Percentiles rank a stretch among this genome's conserved stretches.
Evolutionary conservation across 805 yeast genomes (phyloP).

Genomic region (Candida bentonensis): DNA sequence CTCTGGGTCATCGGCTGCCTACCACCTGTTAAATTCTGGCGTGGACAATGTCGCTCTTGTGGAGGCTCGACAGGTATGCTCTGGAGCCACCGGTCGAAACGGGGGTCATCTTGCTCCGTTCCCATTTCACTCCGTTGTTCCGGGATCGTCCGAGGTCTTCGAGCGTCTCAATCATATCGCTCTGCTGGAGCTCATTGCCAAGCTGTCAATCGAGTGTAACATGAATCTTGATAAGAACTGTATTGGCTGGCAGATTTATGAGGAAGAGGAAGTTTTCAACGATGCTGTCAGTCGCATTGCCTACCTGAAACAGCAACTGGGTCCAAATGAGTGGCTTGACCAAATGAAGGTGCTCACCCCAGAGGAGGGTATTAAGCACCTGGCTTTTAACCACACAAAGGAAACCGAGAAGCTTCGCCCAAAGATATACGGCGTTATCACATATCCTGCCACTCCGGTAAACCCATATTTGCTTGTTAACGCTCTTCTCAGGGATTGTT

Average conservation of each 20-base stretch:
- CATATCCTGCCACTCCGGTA: conserved; percentile 29
- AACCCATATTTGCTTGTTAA: conserved; percentile 32
- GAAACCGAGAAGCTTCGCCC: neutral
- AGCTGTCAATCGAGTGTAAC: conserved; percentile 25
- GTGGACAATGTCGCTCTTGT: conserved; percentile 18
- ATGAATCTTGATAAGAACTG: neutral
- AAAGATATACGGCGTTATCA: conserved; percentile 18
- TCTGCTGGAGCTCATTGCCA: conserved; percentile 22
- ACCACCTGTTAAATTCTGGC: conserved; percentile 17
- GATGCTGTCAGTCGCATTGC: conserved; percentile 14
- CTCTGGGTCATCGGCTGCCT: conserved; percentile 30
- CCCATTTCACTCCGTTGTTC: neutral
- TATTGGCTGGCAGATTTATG: conserved; percentile 4
- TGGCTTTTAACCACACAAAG: neutral
- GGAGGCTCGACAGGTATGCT: conserved; percentile 29
- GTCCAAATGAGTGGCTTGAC: conserved; percentile 8
- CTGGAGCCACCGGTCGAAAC: conserved; percentile 36
- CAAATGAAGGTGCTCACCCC: conserved; percentile 18
- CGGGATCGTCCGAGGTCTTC: conserved; percentile 10
- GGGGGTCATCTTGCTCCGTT: conserved; percentile 35
- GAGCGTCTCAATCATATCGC: conserved; percentile 24
- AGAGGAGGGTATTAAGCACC: neutral
- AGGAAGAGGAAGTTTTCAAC: neutral
- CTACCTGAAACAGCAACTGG: conserved; percentile 17
- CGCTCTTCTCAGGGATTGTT: conserved; percentile 19